Base-by-base conservation (phyloP, 352 stramenopile species). In the Phytopythium sindhum region DNA sequence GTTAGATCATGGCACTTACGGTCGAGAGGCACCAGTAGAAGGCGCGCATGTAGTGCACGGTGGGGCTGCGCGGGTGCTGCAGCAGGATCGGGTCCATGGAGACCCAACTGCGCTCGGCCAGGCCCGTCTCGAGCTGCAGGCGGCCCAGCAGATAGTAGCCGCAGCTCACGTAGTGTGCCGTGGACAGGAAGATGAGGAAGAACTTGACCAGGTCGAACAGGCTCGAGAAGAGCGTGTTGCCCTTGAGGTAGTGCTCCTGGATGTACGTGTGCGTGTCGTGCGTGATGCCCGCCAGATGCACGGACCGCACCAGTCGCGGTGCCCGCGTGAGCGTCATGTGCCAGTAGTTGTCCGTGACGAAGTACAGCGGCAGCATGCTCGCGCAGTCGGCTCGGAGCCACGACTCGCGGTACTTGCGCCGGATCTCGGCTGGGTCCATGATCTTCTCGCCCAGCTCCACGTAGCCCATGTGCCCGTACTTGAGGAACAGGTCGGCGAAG, bases 11-110 rank as follows among this genome's bases (percentile, higher is more conserved):
- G 15, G 42, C 5, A 80, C 77, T 53, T 74, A 91, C 82, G 55
- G 83, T 77, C 0, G 78, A 89, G 15, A 92, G 70, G 37, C 75
- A 90, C 83, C 83, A 92, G 28, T 92, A 92, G 66, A 92, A 80
- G n/a, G 81, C 68, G 47, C 83, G 83, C 65, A 90, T 83, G 62
- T 92, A 92, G 60, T 89, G 79, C 24, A 89, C 67, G 1, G 72
- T 55, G 0, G 75, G 62, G 12, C 76, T 74, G 33, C 88, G 54
- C 5, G 83, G 81, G 33, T 90, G 77, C 35, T 89, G 74, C 2
- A 44, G 54, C 2, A 92, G 42, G 41, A 92, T 74, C 10, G 76
- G 57, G 44, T 92, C 83, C 23, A 75, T 60, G 26, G 68, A 88
- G 37, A 90, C 61, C 83, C 83, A 91, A 42, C 81, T 90, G 48